Percentiles rank a stretch among this genome's conserved stretches.
These are phyloP conservation scores for Spergularia bocconei DNA, from an alignment of 148 eudicot species.

Conservation along the genomic window DNA sequence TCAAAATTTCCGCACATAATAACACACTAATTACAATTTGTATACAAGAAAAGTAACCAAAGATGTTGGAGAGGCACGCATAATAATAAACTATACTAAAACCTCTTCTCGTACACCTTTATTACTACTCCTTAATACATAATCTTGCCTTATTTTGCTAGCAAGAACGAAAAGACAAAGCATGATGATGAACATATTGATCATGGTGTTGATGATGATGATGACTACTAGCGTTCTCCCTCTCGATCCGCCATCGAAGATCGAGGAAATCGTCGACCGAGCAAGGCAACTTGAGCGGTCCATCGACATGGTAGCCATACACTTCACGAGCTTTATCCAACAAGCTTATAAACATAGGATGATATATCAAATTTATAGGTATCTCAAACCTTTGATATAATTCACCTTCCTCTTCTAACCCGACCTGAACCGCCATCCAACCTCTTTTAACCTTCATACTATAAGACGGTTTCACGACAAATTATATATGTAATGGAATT, in stretches of 20 bases:
- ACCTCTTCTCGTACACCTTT: conserved; percentile 22
- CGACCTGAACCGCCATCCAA: conserved; percentile 40
- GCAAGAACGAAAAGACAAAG: conserved; percentile 41
- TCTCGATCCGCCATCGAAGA: conserved; percentile 42
- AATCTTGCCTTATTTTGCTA: neutral
- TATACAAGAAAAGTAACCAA: neutral
- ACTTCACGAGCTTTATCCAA: conserved; percentile 48
- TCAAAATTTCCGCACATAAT: neutral
- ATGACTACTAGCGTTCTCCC: conserved; percentile 18
- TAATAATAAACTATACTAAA: neutral
- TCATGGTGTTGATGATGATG: conserved; percentile 21
- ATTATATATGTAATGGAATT: no score
- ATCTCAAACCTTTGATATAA: conserved; percentile 34
- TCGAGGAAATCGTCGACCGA: conserved; percentile 51
- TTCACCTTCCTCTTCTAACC: conserved; percentile 30
- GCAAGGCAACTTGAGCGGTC: conserved; percentile 51
- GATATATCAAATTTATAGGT: conserved; percentile 47
- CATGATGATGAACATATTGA: conserved; percentile 19
- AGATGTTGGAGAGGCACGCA: conserved; percentile 27
- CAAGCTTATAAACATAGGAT: conserved; percentile 38
- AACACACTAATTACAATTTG: neutral
- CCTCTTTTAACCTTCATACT: conserved; percentile 45
- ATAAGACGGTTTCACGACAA: no score
- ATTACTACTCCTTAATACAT: no score
- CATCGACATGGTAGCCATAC: conserved; percentile 45